Conservation (phyloP, 495 filamentous ascomycete species). For the Aspergillus asperescens region DNA sequence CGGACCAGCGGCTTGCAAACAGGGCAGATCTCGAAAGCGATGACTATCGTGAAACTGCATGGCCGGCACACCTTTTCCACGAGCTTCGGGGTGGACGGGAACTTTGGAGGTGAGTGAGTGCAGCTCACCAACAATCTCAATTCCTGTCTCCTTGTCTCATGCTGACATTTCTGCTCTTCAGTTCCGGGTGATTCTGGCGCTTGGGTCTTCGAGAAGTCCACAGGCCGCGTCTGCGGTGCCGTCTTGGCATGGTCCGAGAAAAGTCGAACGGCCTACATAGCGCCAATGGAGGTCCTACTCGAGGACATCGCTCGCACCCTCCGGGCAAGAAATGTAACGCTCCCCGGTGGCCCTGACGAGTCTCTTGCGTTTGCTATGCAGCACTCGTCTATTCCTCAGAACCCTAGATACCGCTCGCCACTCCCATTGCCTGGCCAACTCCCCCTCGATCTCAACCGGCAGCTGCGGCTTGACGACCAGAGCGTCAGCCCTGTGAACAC, state of each 20-base stretch:
- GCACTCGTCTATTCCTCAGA: conserved; percentile 11
- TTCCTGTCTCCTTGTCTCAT: conserved; percentile 1
- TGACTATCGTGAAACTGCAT: conserved; percentile 77
- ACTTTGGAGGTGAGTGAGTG: conserved; percentile 56
- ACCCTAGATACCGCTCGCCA: conserved; percentile 18
- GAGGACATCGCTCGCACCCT: conserved; percentile 78
- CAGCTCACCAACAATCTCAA: neutral
- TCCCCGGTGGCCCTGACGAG: conserved; percentile 34
- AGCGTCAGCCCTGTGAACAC: conserved; percentile 18
- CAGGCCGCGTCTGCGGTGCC: conserved; percentile 80
- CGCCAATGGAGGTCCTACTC: conserved; percentile 87
- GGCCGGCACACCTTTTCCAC: conserved; percentile 74
- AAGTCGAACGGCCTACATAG: conserved; percentile 76
- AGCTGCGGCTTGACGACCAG: conserved; percentile 22
- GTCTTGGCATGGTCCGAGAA: conserved; percentile 79
- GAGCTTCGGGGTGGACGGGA: conserved; percentile 72
- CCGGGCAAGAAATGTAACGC: conserved; percentile 37
- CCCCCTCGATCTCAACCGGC: conserved; percentile 30
- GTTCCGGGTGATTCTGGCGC: conserved; percentile 89
- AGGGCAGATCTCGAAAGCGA: conserved; percentile 65
- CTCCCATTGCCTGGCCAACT: conserved; percentile 28
- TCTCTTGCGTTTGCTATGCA: conserved; percentile 28
- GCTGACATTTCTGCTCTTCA: conserved; percentile 15
- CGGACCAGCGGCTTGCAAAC: conserved; percentile 79
- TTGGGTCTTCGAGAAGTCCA: conserved; percentile 80